These are phyloP conservation scores for Lolium multiflorum DNA, from an alignment of 176 grass and related monocot species.

Conservation along the genomic window DNA sequence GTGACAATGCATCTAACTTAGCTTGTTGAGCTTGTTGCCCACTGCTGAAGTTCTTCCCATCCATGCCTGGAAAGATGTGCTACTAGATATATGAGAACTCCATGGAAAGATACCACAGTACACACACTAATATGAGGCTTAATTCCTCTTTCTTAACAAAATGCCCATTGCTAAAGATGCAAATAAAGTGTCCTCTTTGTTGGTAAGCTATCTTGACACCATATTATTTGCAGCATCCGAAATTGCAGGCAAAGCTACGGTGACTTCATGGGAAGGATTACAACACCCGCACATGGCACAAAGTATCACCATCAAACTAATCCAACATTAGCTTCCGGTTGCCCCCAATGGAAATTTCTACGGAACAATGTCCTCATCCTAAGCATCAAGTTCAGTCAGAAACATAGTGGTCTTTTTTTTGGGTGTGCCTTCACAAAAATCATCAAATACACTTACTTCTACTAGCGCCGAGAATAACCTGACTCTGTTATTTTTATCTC, in stretches of 20 bases:
- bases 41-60: conserved; percentile 15
- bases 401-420: background rate
- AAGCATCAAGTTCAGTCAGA: background rate
- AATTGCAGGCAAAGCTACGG: background rate
- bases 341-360: background rate
- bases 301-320: background rate
- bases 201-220: background rate
- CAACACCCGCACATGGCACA: no score
- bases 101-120: background rate
- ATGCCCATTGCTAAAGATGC: background rate
- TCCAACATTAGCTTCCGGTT: background rate
- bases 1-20: conserved; percentile 6
- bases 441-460: background rate
- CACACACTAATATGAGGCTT: background rate
- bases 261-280: background rate
- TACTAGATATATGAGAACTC: conserved; percentile 26
- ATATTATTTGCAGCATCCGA: background rate
- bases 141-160: background rate
- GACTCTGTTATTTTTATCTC: no score
- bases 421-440: background rate
- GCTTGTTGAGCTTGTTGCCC: conserved; percentile 26
- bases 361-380: background rate
- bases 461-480: background rate
- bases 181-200: background rate
- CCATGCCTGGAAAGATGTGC: conserved; percentile 38